Evolutionary conservation across 2,329 filamentous ascomycete genomes (phyloP).

Genomic region (Monosporascus ibericus): DNA sequence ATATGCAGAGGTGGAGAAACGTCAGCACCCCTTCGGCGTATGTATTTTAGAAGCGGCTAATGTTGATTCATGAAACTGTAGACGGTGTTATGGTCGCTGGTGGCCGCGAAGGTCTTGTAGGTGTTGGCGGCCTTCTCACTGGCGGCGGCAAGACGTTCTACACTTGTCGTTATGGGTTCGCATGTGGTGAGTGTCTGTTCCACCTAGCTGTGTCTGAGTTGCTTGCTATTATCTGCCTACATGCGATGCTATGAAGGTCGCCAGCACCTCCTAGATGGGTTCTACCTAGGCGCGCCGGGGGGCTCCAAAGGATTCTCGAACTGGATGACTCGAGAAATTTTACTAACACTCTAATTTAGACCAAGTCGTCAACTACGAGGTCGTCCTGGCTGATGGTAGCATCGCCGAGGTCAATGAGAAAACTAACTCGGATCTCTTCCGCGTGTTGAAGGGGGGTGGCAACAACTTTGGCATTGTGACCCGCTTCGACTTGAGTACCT

Average conservation of each 20-base stretch:
- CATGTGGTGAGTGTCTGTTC: neutral
- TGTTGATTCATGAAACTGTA: neutral
- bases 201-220: too few species aligned
- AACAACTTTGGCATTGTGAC: conserved; percentile 3
- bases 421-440: conserved; percentile 5
- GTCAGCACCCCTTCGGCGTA: neutral
- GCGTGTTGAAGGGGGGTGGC: conserved; percentile 6
- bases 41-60: too few species aligned
- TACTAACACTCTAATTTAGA: neutral
- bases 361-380: conserved; percentile 10
- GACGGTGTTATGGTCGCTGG: conserved; percentile 7
- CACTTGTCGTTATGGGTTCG: conserved; percentile 3
- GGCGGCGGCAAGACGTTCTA: conserved; percentile 13
- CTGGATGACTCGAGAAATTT: too few species aligned
- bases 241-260: neutral
- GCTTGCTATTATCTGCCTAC: too few species aligned
- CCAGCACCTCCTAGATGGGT: neutral
- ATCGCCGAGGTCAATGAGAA: conserved; percentile 6
- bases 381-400: conserved; percentile 1
- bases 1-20: conserved; percentile 3
- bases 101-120: conserved; percentile 8
- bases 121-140: conserved; percentile 15
- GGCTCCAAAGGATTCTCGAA: too few species aligned
- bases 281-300: neutral
- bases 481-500: conserved; percentile 7